phyloP scores from a whole-genome alignment of 2,329 filamentous ascomycete species.

The Leptographium radiaticola region DNA sequence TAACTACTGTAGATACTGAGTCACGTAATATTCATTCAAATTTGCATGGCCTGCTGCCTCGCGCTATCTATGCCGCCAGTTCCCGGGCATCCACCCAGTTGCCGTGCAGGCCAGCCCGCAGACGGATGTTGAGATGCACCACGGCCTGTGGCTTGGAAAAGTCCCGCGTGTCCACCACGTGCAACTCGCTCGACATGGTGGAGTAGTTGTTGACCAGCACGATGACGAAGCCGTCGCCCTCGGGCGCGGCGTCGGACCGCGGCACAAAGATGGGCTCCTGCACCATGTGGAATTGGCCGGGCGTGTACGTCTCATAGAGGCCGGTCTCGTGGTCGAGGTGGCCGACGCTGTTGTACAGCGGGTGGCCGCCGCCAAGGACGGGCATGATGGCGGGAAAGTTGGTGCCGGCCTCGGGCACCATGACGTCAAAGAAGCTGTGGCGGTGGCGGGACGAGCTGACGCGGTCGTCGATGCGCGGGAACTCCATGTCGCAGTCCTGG shows the following conservation, averaged over 20 bases:
- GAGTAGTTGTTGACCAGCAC: conserved; percentile 18
- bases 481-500: conserved; percentile 15
- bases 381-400: conserved; percentile 17
- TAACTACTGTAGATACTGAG: no score
- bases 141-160: conserved; percentile 10
- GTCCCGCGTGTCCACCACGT: conserved; percentile 13
- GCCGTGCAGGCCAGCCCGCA: conserved; percentile 13
- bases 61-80: background rate
- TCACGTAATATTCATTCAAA: no score
- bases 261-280: conserved; percentile 32
- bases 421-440: conserved; percentile 18
- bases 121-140: conserved; percentile 9
- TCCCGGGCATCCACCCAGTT: conserved; percentile 14
- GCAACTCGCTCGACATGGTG: conserved; percentile 13
- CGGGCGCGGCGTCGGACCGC: conserved; percentile 16
- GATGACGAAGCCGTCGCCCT: conserved; percentile 30
- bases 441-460: conserved; percentile 12
- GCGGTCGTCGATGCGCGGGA: conserved; percentile 30
- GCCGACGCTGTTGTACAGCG: conserved; percentile 22
- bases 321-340: conserved; percentile 17
- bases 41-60: background rate
- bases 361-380: conserved; percentile 16
- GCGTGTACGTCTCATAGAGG: conserved; percentile 18
- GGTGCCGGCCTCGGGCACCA: conserved; percentile 16
- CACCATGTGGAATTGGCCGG: conserved; percentile 20